Conservation (phyloP, 352 stramenopile species). For the Globisporangium nagaii region DNA sequence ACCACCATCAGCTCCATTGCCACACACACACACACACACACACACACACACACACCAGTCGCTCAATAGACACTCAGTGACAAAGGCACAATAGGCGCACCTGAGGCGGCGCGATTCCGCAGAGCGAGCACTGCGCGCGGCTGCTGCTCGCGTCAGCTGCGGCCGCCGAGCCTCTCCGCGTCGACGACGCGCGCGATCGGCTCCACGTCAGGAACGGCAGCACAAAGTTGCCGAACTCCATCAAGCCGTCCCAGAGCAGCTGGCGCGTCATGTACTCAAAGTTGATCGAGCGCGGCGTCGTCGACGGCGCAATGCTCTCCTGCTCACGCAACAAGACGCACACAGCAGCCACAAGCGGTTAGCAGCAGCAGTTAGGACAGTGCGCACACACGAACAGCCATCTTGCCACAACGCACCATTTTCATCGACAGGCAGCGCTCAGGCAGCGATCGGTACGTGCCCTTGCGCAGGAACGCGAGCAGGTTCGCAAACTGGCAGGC, state of each 20-base stretch:
- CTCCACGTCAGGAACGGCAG: slow-evolving; percentile 71
- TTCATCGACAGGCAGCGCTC: slow-evolving; percentile 68
- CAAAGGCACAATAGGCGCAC: too few species aligned
- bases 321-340: slow-evolving; percentile 10
- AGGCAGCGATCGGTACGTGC: slow-evolving; percentile 61
- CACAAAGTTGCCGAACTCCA: slow-evolving; percentile 80
- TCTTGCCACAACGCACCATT: slow-evolving; percentile 32
- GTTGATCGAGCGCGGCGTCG: slow-evolving; percentile 62
- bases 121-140: slow-evolving; percentile 53
- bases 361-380: background rate
- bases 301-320: slow-evolving; percentile 53
- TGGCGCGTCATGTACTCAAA: slow-evolving; percentile 87
- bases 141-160: background rate
- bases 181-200: slow-evolving; percentile 19
- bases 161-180: slow-evolving; percentile 8
- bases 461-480: slow-evolving; percentile 66
- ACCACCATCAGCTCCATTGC: background rate
- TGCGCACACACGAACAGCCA: background rate
- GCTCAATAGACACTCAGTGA: background rate
- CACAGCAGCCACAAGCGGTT: background rate
- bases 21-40: background rate
- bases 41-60: background rate
- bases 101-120: slow-evolving; percentile 47
- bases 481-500: slow-evolving; percentile 68
- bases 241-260: slow-evolving; percentile 76